phyloP scores from a whole-genome alignment of 208 protist genomes.

The Trypanosoma vivax region DNA sequence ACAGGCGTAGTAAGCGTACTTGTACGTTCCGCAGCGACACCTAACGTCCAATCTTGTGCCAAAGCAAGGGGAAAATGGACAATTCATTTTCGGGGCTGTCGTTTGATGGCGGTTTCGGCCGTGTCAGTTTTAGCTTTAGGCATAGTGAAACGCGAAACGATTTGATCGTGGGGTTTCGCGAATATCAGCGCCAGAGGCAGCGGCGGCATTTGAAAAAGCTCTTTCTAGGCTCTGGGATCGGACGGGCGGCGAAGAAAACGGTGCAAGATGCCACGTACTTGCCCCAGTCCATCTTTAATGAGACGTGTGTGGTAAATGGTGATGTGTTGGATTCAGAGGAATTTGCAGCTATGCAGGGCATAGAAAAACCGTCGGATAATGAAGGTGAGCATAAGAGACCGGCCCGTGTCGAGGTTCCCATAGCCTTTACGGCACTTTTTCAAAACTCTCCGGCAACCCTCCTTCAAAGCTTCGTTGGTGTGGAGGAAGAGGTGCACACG shows the following conservation, averaged over 20 bases:
- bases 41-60: too few relatives aligned
- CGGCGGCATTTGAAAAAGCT: slow-evolving; percentile 47
- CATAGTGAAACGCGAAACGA: slow-evolving; percentile 37
- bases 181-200: slow-evolving; percentile 23
- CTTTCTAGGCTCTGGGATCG: slow-evolving; percentile 67
- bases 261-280: slow-evolving; percentile 50
- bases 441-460: slow-evolving; percentile 4
- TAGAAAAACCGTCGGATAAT: slow-evolving; percentile 3
- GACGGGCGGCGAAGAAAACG: slow-evolving; percentile 36
- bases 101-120: slow-evolving; percentile 15
- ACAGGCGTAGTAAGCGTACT: too few relatives aligned
- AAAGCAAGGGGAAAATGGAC: too few relatives aligned
- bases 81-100: too few relatives aligned
- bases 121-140: slow-evolving; percentile 19
- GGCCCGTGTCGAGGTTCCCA: too few relatives aligned
- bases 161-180: slow-evolving; percentile 53
- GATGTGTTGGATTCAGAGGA: neutral
- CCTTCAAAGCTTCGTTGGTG: slow-evolving; percentile 8
- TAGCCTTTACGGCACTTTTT: slow-evolving; percentile 5
- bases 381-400: neutral
- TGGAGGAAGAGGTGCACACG: slow-evolving; percentile 25
- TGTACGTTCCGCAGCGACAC: too few relatives aligned
- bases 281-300: slow-evolving; percentile 37
- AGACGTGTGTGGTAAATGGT: neutral
- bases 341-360: neutral